Evolutionary conservation across 352 stramenopile genomes (phyloP), one percentile per base, ranked within the genome.

Genomic region (Phytopythium litorale): DNA sequence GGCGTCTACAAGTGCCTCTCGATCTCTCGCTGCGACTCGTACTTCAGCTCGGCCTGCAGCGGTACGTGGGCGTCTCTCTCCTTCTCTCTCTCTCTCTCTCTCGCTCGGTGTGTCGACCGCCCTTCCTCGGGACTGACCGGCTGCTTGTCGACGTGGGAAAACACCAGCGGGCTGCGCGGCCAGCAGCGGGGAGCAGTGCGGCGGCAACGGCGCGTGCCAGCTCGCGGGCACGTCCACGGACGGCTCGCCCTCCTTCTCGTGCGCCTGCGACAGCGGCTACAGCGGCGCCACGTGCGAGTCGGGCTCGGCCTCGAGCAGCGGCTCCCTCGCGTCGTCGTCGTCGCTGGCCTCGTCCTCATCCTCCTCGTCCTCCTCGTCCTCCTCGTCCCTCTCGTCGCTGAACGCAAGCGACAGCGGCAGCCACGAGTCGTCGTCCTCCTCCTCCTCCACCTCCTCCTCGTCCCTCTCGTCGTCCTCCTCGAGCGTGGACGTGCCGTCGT

Each of bases 1-100:
- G 46, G 79, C 28, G 81, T 92, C 58, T 93, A 92, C 78, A 91
- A 92, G 65, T 94, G 86, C 54, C 75, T 94, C 49, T 88, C 80
- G 21, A 71, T 92, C 33, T 74, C 84, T 37, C 78, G 86, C 5
- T 94, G 86, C 60, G 86, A 94, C 57, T 51, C 79, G 37, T 91
- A 91, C 65, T 88, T 85, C 53, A 72, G 63, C 43, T 70, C 66
- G 46, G 58, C 70, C 4, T 92, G 83, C 65, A 92, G 81, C 56
- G 72, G 80, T 88, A 65, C 54, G 76, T 76, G 6, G 37, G 3
- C 28, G 28, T 32, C 28, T 32, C 3, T 0, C 28, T 32, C 35
- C 16, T 1, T 55, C 30, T 58, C 3, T 28, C 35, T 40, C 9
- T 55, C 30, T 58, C 35, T 55, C 30, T 58, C 3, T 28, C 35